Conservation (phyloP, 1,139 yeast genomes). For the Blastobotrys persicus region DNA sequence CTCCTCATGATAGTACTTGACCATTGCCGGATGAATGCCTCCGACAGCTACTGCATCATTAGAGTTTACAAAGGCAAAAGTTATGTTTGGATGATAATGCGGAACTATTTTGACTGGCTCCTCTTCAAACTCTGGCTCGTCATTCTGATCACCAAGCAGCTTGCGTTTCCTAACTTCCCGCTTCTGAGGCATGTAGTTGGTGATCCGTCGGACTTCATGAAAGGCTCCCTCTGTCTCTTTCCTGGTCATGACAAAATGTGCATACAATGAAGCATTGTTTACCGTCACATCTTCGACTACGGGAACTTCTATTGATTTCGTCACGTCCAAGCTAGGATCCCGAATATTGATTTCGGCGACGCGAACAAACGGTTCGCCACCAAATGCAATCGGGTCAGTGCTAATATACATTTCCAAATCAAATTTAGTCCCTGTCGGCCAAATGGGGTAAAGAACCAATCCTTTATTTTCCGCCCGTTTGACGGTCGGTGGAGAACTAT, state of each 20-base stretch:
- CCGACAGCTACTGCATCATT: slow-evolving; percentile 13
- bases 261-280: slow-evolving; percentile 16
- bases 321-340: background rate
- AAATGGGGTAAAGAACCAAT: slow-evolving; percentile 3
- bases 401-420: slow-evolving; percentile 3
- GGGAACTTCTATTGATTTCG: slow-evolving; percentile 1
- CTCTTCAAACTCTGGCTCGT: slow-evolving; percentile 12
- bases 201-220: slow-evolving; percentile 10
- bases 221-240: slow-evolving; percentile 4
- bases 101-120: slow-evolving; percentile 30
- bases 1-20: slow-evolving; percentile 20
- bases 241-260: slow-evolving; percentile 13
- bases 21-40: slow-evolving; percentile 31
- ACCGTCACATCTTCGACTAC: slow-evolving; percentile 1
- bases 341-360: background rate
- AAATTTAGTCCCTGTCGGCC: slow-evolving; percentile 1
- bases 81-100: slow-evolving; percentile 41
- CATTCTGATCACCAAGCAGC: slow-evolving; percentile 28
- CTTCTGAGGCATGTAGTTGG: slow-evolving; percentile 13
- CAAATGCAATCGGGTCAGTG: background rate
- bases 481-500: slow-evolving; percentile 1
- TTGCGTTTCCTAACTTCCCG: slow-evolving; percentile 33
- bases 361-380: background rate
- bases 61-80: slow-evolving; percentile 27
- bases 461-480: background rate